phyloP scores from a whole-genome alignment of 352 stramenopile species.

The Phytophthora quininea region DNA sequence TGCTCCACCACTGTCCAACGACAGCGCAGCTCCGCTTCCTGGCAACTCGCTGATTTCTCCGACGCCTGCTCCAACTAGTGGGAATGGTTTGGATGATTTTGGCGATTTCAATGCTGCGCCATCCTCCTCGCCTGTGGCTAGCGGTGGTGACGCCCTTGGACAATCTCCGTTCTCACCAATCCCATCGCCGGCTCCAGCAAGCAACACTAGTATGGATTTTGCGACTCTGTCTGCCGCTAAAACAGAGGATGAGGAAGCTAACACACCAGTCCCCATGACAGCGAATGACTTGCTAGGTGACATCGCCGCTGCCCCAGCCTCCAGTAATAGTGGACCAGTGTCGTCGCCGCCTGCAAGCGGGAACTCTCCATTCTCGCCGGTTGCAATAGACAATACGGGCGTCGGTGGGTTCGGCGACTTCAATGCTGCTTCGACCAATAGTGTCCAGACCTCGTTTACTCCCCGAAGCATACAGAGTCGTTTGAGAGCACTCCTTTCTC shows the following conservation, averaged over 20 bases:
- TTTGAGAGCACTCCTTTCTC: constrained; percentile 21
- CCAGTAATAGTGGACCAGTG: constrained; percentile 1
- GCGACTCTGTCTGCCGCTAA: not conserved
- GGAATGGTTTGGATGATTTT: constrained; percentile 26
- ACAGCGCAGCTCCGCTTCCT: not conserved
- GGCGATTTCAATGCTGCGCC: constrained; percentile 25
- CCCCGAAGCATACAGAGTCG: constrained; percentile 7
- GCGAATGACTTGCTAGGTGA: constrained; percentile 29
- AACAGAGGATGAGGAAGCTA: not conserved
- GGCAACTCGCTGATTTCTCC: not conserved
- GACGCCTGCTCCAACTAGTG: constrained; percentile 17
- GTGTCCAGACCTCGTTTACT: not conserved
- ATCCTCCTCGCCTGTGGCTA: constrained; percentile 8
- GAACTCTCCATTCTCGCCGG: constrained; percentile 31
- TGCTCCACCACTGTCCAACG: not conserved
- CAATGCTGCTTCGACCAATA: constrained; percentile 21
- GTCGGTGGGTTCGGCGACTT: constrained; percentile 37
- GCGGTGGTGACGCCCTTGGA: constrained; percentile 3
- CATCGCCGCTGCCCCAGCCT: constrained; percentile 21
- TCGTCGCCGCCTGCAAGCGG: not conserved
- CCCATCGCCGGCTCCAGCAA: constrained; percentile 23
- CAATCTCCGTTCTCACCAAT: constrained; percentile 18
- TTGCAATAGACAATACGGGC: constrained; percentile 18
- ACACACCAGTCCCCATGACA: constrained; percentile 4
- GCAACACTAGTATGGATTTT: constrained; percentile 11